Conservation (phyloP, 1,284 basidiomycete genomes). For the Rhizopogon parksii region DNA sequence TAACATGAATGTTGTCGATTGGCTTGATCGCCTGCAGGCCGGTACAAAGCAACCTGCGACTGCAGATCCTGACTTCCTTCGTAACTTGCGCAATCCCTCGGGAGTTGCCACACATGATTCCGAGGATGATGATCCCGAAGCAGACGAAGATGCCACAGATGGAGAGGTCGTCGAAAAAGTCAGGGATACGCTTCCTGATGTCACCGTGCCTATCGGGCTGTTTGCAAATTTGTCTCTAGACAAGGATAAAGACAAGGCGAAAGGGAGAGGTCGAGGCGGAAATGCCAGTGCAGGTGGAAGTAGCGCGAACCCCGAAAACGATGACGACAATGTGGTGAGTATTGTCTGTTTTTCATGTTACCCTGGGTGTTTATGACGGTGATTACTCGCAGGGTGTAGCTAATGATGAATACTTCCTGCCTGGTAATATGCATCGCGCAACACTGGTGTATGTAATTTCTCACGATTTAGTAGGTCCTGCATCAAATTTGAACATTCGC, state of each 20-base stretch:
- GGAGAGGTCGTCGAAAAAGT: conserved; percentile 35
- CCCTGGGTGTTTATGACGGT: conserved; percentile 1
- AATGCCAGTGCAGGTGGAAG: conserved; percentile 7
- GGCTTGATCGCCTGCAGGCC: conserved; percentile 50
- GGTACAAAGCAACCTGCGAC: conserved; percentile 26
- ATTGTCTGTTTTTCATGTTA: conserved; percentile 3
- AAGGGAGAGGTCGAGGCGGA: conserved; percentile 22
- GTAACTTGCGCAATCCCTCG: conserved; percentile 25
- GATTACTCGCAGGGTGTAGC: conserved; percentile 51
- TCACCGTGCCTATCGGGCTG: conserved; percentile 64
- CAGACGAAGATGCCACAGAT: conserved; percentile 24
- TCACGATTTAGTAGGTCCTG: conserved; percentile 43
- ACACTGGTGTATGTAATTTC: background rate
- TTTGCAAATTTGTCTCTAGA: conserved; percentile 65
- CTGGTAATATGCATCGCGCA: conserved; percentile 38
- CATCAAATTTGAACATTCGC: conserved; percentile 59
- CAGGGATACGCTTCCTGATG: conserved; percentile 52
- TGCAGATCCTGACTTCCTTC: conserved; percentile 22
- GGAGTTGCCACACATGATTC: conserved; percentile 20
- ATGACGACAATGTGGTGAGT: conserved; percentile 63
- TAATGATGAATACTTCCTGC: conserved; percentile 76
- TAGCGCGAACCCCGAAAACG: conserved; percentile 27
- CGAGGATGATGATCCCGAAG: conserved; percentile 23
- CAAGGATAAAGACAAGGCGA: conserved; percentile 39
- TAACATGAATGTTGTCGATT: conserved; percentile 62